Evolutionary conservation across 306 rosid species (phyloP).

Genomic region (Fragaria iinumae): DNA sequence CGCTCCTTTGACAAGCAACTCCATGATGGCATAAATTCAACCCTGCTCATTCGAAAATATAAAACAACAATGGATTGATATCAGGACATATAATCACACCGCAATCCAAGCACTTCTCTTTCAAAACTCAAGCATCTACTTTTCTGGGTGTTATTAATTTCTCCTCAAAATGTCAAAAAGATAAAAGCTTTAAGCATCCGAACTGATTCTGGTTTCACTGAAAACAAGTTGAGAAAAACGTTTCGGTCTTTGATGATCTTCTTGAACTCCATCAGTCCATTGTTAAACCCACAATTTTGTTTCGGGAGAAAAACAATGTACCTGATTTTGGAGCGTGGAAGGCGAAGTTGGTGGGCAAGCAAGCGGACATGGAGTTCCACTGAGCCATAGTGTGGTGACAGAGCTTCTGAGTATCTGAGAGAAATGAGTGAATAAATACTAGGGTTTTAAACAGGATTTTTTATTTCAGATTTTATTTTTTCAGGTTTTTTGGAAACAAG

Average conservation of each 20-base stretch:
- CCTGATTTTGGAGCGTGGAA: constrained; percentile 35
- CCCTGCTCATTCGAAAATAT: constrained; percentile 19
- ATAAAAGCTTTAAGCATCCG: not conserved
- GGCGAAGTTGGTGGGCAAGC: constrained; percentile 27
- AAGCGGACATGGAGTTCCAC: constrained; percentile 45
- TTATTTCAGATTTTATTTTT: too few relatives aligned
- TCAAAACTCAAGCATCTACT: not conserved
- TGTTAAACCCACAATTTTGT: not conserved
- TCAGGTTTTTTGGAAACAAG: too few relatives aligned
- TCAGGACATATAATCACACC: not conserved
- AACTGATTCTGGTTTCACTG: not conserved
- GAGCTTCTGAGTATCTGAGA: not conserved
- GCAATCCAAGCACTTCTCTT: not conserved
- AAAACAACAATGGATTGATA: not conserved
- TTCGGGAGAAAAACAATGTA: not conserved
- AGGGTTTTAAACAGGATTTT: too few relatives aligned
- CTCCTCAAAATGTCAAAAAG: not conserved
- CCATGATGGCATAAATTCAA: constrained; percentile 2
- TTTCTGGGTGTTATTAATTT: not conserved
- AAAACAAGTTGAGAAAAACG: not conserved
- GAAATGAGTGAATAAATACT: not conserved
- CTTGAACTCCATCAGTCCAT: not conserved
- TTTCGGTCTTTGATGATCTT: not conserved
- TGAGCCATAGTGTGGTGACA: constrained; percentile 48
- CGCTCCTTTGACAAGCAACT: constrained; percentile 19